Conservation (phyloP, 2,329 filamentous ascomycete genomes). For the Ophiostoma australiae region DNA sequence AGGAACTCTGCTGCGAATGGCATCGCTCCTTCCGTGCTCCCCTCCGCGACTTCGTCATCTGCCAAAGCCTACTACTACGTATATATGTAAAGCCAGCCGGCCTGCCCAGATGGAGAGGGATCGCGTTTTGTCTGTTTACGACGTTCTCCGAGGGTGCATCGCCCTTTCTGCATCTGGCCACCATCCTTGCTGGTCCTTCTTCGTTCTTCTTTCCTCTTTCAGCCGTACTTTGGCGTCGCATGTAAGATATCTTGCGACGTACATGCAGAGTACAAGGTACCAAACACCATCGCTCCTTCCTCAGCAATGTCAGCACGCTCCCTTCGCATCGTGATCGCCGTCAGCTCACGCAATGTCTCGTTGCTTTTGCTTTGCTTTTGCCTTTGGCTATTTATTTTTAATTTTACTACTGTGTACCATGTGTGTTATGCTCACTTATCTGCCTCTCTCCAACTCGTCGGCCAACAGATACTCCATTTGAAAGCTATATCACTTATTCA, state of each 20-base stretch:
- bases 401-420: no score
- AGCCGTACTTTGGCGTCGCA: neutral
- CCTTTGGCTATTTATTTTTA: no score
- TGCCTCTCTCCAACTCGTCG: no score
- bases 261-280: no score
- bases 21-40: neutral
- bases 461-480: no score
- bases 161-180: neutral
- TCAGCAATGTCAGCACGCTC: neutral
- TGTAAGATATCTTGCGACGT: no score
- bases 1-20: neutral
- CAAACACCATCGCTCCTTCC: neutral
- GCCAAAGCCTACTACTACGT: no score
- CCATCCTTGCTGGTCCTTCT: neutral
- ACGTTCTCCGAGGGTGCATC: conserved; percentile 1
- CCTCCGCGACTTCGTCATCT: neutral
- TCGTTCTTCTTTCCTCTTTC: neutral
- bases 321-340: neutral
- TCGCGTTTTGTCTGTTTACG: conserved; percentile 12
- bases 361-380: no score
- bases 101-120: neutral
- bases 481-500: no score
- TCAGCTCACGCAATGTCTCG: neutral
- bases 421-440: no score
- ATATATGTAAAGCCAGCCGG: neutral